Evolutionary conservation across 2,329 filamentous ascomycete species (phyloP).

Genomic region (Botrytis paeoniae): DNA sequence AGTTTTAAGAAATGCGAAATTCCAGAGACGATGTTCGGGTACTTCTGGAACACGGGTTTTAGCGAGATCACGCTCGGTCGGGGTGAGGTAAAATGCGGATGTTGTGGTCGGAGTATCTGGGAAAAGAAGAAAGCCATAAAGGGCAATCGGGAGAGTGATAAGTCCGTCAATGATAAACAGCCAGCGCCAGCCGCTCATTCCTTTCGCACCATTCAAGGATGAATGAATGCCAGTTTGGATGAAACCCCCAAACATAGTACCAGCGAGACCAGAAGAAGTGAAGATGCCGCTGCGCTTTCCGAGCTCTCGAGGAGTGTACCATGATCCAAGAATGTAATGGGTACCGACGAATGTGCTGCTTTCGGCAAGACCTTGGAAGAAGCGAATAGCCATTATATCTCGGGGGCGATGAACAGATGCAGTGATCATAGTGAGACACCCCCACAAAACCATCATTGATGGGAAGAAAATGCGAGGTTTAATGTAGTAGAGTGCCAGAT

Average conservation of each 20-base stretch:
- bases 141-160: constrained; percentile 54
- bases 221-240: constrained; percentile 48
- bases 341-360: constrained; percentile 55
- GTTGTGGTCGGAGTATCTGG: constrained; percentile 45
- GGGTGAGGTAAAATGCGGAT: constrained; percentile 43
- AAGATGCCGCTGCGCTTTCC: constrained; percentile 61
- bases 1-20: constrained; percentile 49
- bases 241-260: constrained; percentile 61
- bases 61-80: constrained; percentile 43
- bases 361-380: constrained; percentile 51
- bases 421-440: constrained; percentile 59
- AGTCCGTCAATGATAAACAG: constrained; percentile 52
- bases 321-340: constrained; percentile 58
- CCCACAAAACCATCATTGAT: constrained; percentile 62
- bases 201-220: constrained; percentile 42
- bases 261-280: constrained; percentile 56
- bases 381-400: constrained; percentile 54
- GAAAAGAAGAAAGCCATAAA: constrained; percentile 51
- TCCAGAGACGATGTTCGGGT: constrained; percentile 43
- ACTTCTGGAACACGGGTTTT: constrained; percentile 45
- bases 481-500: constrained; percentile 60
- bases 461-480: constrained; percentile 63
- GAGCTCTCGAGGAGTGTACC: constrained; percentile 60
- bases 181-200: constrained; percentile 52
- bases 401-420: constrained; percentile 50